These are phyloP conservation scores for Aspergillus caelatus DNA, from an alignment of 2,329 filamentous ascomycete genomes.

Conservation along the genomic window DNA sequence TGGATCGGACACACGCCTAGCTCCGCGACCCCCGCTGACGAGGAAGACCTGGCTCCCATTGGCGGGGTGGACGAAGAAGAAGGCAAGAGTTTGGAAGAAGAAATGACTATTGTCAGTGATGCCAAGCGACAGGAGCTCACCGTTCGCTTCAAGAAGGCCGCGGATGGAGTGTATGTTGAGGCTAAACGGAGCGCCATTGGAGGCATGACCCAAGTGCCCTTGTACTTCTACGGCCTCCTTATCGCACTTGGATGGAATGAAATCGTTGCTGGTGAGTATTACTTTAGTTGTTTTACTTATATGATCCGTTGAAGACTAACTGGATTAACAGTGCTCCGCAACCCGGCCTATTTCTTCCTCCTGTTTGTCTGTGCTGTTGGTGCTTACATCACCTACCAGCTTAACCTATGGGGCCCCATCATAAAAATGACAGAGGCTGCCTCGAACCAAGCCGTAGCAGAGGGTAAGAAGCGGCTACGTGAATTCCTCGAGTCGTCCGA, in stretches of 20 bases:
- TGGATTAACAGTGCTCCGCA: conserved; percentile 75
- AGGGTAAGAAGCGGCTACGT: conserved; percentile 86
- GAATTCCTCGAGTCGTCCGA: conserved; percentile 90
- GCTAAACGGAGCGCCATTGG: conserved; percentile 96
- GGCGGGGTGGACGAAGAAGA: conserved; percentile 94
- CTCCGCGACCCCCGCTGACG: conserved; percentile 76
- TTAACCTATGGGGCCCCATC: conserved; percentile 96
- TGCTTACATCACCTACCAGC: conserved; percentile 86
- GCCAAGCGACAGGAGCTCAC: conserved; percentile 88
- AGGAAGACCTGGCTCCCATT: conserved; percentile 86
- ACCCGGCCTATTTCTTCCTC: conserved; percentile 90
- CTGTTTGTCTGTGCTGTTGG: conserved; percentile 74
- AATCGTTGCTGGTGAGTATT: conserved; percentile 79
- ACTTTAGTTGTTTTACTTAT: neutral
- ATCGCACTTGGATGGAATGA: conserved; percentile 98
- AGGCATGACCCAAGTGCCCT: conserved; percentile 86
- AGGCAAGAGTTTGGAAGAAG: conserved; percentile 90
- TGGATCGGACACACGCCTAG: conserved; percentile 81
- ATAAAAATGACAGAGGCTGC: conserved; percentile 93
- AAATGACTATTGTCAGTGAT: conserved; percentile 93
- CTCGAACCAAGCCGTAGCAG: conserved; percentile 79
- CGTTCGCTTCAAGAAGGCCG: conserved; percentile 96
- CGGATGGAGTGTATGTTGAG: conserved; percentile 96
- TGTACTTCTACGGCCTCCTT: conserved; percentile 91
- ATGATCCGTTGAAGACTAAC: neutral